phyloP scores from a whole-genome alignment of 2,329 filamentous ascomycete species.

The Xylariaceae sp. region DNA sequence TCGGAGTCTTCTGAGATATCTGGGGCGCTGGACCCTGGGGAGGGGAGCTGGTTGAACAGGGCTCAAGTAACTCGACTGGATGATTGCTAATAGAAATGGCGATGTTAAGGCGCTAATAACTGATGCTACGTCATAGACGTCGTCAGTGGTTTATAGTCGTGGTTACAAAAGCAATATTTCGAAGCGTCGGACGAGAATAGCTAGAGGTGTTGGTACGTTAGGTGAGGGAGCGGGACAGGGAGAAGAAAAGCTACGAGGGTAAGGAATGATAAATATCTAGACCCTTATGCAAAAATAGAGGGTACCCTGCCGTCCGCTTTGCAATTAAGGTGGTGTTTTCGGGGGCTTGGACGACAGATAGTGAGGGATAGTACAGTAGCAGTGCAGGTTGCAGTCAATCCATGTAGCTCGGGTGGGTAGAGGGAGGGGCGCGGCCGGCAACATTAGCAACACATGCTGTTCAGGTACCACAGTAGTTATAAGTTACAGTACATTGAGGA shows the following conservation, averaged over 20 bases:
- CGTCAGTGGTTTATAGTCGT: neutral
- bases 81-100: slow-evolving; percentile 4
- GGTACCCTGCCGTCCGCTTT: slow-evolving; percentile 21
- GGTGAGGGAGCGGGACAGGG: slow-evolving; percentile 4
- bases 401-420: slow-evolving; percentile 27
- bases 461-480: neutral
- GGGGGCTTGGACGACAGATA: slow-evolving; percentile 24
- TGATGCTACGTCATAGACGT: neutral
- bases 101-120: slow-evolving; percentile 1
- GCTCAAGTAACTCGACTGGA: slow-evolving; percentile 4
- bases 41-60: slow-evolving; percentile 6
- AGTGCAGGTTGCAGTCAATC: slow-evolving; percentile 24
- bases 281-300: slow-evolving; percentile 25
- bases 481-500: neutral
- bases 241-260: slow-evolving; percentile 10
- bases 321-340: slow-evolving; percentile 23
- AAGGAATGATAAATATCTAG: slow-evolving; percentile 29
- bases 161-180: neutral
- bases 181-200: neutral
- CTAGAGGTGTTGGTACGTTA: neutral
- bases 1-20: slow-evolving; percentile 12
- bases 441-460: slow-evolving; percentile 8
- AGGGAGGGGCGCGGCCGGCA: neutral
- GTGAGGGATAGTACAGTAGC: slow-evolving; percentile 19
- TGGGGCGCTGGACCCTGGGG: slow-evolving; percentile 12